Conservation (phyloP, 2,329 filamentous ascomycete species). For the Calonectria montana region DNA sequence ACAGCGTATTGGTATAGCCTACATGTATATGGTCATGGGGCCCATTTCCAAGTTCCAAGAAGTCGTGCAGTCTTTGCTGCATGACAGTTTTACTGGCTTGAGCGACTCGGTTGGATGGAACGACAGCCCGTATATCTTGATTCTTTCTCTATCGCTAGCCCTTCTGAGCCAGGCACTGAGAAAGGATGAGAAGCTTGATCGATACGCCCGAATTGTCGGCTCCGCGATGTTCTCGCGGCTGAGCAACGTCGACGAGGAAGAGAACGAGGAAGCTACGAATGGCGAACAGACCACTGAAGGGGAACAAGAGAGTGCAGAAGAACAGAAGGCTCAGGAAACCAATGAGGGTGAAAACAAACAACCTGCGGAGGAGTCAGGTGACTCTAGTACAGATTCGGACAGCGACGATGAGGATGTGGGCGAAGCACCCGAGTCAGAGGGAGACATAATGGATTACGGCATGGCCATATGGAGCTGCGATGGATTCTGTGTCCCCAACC, state of each 20-base stretch:
- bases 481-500: slow-evolving; percentile 16
- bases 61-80: slow-evolving; percentile 31
- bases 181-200: slow-evolving; percentile 24
- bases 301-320: not conserved
- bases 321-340: not conserved
- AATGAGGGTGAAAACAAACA: not conserved
- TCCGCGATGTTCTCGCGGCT: slow-evolving; percentile 42
- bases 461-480: slow-evolving; percentile 7
- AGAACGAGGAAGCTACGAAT: not conserved
- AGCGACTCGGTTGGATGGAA: slow-evolving; percentile 42
- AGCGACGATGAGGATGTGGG: not conserved
- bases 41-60: slow-evolving; percentile 36
- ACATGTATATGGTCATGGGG: slow-evolving; percentile 41
- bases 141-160: slow-evolving; percentile 29
- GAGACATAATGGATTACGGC: slow-evolving; percentile 16
- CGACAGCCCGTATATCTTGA: slow-evolving; percentile 27
- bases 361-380: not conserved
- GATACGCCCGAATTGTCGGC: slow-evolving; percentile 33
- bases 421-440: slow-evolving; percentile 24
- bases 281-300: not conserved
- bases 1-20: slow-evolving; percentile 29
- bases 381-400: not conserved
- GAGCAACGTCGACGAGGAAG: not conserved
- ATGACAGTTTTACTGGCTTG: slow-evolving; percentile 32
- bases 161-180: slow-evolving; percentile 28